Base-by-base conservation (phyloP, 805 yeast species). In the Teunomyces atbi region DNA sequence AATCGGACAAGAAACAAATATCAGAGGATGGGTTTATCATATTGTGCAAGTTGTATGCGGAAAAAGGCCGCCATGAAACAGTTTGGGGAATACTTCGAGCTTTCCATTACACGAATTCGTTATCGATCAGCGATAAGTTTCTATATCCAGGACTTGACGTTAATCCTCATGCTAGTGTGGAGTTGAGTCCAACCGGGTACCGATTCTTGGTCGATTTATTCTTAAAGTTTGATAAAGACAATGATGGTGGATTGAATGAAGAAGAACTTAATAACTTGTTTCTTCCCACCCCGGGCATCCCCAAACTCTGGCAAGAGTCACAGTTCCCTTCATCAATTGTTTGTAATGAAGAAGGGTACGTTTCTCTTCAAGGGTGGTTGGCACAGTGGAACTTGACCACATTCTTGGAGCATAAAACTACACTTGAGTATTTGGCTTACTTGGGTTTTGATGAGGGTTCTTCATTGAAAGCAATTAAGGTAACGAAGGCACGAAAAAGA, bases 371-470 rank as follows among this genome's bases (percentile, higher is more conserved):
- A 68, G 99, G 99, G 2, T 94, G 99, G 99, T 68, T 94, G 32
- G 99, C 99, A 0, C 98, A 92, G 59, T 94, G 99, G 99, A 85
- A 92, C 56, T 86, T 94, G 87, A 89, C 97, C 0, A 92, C 98
- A 0, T 90, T 82, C 54, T 69, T 94, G 26, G 96, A 91, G 56
- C 82, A 86, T 60, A 82, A 78, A 55, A 84, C 89, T 0, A 90
- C 98, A 0, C 74, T 94, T 42, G 95, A 89, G 42, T 94, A 92
- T 58, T 67, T 94, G 50, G 96, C 95, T 0, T 89, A 88, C 67
- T 75, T 94, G 46, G 99, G 99, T 0, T 92, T 86, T 59, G 96
- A 88, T 50, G 78, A 72, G 58, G 53, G 59, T 46, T 56, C 64
- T 44, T 49, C 33, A 47, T 53, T 36, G 47, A 61, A 65, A 26